Base-by-base conservation (phyloP, 306 rosid species). In the Ormosia emarginata region DNA sequence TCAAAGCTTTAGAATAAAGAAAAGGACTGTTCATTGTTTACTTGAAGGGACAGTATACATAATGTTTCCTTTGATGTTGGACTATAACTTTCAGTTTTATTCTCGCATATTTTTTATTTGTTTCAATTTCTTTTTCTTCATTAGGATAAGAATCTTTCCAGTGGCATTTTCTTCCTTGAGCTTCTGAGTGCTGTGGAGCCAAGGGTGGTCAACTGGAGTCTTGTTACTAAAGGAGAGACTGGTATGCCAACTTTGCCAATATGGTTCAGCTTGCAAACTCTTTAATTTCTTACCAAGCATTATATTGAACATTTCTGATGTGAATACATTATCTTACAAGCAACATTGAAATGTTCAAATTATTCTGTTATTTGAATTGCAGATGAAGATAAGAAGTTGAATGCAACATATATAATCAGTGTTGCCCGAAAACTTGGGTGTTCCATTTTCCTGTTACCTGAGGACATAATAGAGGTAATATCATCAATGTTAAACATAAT, bases 371-470 rank as follows among this genome's bases (percentile, higher is more conserved):
- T 55, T 55, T 57, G 64, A 71, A 74, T 79, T 87, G 83, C 98
- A 95, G 99, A 93, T 65, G 98, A 95, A 87, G 99, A 95, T 81
- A 95, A 90, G 93, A 93, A 92, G 89, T n/a, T 89, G 93, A 95
- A 95, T 84, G 94, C 99, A 43, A 95, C 98, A 24, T 95, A 95
- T 82, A 95, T 93, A 76, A 92, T 95, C 88, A 95, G 99, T 90
- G 97, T 95, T 14, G 99, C 99, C 57, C 90, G 99, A 75, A 95
- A 93, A 88, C 98, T 95, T 11, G 99, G 99, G 33, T 95, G 99
- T 86, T 93, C 99, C 89, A 89, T 95, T 78, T 95, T 90, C 93
- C 90, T 95, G 90, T 90, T 95, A 83, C 98, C 99, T 9, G 99
- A 95, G 86, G 99, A 95, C 82, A 95, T 95, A 41, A 90, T 95